A percentile compares a stretch with the other conserved stretches of the same genome.
These are phyloP conservation scores for Phytophthora ohioensis DNA, from an alignment of 352 stramenopile species.

Conservation along the genomic window DNA sequence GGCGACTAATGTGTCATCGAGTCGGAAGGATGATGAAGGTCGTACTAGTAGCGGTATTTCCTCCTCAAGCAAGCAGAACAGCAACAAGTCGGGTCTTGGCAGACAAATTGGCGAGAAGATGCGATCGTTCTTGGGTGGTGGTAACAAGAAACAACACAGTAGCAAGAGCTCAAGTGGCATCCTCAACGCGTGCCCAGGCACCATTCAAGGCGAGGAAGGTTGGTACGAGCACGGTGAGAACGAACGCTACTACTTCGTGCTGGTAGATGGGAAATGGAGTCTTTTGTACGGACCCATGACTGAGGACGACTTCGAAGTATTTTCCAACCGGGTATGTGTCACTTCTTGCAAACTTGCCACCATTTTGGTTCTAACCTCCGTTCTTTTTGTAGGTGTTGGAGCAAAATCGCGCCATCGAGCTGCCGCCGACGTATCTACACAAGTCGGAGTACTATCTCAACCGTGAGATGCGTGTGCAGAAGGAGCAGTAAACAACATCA, in stretches of 20 bases:
- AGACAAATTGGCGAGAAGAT: slow-evolving; percentile 88
- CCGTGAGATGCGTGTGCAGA: slow-evolving; percentile 71
- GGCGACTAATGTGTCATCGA: slow-evolving; percentile 30
- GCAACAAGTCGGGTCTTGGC: slow-evolving; percentile 55
- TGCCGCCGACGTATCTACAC: slow-evolving; percentile 84
- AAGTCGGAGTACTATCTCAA: slow-evolving; percentile 83
- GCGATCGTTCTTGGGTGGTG: slow-evolving; percentile 77
- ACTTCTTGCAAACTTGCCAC: neutral
- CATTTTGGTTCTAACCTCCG: neutral
- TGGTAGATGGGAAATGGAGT: slow-evolving; percentile 87
- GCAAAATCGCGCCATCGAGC: slow-evolving; percentile 69
- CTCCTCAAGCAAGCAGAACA: slow-evolving; percentile 36
- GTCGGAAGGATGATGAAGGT: slow-evolving; percentile 69
- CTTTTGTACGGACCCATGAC: slow-evolving; percentile 87
- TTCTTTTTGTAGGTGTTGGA: slow-evolving; percentile 62
- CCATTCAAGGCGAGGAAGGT: slow-evolving; percentile 84
- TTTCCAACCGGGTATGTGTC: slow-evolving; percentile 70
- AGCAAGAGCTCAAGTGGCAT: slow-evolving; percentile 81
- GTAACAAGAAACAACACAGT: slow-evolving; percentile 70
- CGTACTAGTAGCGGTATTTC: slow-evolving; percentile 43
- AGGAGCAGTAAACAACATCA: slow-evolving; percentile 31
- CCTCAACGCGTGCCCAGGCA: slow-evolving; percentile 81
- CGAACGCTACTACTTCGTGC: slow-evolving; percentile 88
- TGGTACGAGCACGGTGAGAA: slow-evolving; percentile 91
- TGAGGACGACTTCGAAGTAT: slow-evolving; percentile 84